Percentiles rank a stretch among this genome's conserved stretches.
These are phyloP conservation scores for Penicillium carneum DNA, from an alignment of 2,329 filamentous ascomycete species.

Conservation along the genomic window DNA sequence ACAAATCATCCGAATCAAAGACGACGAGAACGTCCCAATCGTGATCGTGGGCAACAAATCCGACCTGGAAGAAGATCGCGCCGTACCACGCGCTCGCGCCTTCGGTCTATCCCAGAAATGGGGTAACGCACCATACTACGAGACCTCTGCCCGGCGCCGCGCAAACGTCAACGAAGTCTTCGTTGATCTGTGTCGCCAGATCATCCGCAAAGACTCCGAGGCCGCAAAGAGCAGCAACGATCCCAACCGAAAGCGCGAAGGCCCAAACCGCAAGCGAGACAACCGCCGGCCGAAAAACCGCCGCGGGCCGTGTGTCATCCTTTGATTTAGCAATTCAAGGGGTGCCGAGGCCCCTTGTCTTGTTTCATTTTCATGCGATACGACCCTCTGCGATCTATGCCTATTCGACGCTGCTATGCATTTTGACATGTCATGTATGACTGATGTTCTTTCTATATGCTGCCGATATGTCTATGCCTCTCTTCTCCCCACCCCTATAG, in stretches of 20 bases:
- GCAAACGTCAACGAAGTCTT: conserved; percentile 93
- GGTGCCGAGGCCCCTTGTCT: background rate
- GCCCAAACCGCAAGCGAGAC: conserved; percentile 44
- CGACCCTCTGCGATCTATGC: conserved; percentile 20
- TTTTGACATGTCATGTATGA: conserved; percentile 38
- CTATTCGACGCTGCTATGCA: conserved; percentile 37
- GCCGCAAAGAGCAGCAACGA: conserved; percentile 43
- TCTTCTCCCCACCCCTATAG: conserved; percentile 28
- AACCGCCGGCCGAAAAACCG: conserved; percentile 42
- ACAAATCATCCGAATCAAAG: conserved; percentile 90
- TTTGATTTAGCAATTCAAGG: conserved; percentile 35
- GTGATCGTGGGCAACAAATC: conserved; percentile 93
- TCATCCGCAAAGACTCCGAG: conserved; percentile 72
- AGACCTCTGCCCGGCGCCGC: conserved; percentile 80
- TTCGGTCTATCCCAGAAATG: conserved; percentile 86
- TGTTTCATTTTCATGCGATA: conserved; percentile 22
- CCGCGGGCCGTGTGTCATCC: conserved; percentile 50
- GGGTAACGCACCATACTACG: conserved; percentile 88
- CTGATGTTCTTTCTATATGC: conserved; percentile 29
- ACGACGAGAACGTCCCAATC: conserved; percentile 82
- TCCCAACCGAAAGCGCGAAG: conserved; percentile 46
- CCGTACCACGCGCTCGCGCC: conserved; percentile 77
- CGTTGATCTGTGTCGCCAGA: conserved; percentile 81
- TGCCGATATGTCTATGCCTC: conserved; percentile 40
- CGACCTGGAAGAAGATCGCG: conserved; percentile 84